These are phyloP conservation scores for Grigorovia transvaalensis DNA, from an alignment of 805 yeast genomes.

Conservation along the genomic window DNA sequence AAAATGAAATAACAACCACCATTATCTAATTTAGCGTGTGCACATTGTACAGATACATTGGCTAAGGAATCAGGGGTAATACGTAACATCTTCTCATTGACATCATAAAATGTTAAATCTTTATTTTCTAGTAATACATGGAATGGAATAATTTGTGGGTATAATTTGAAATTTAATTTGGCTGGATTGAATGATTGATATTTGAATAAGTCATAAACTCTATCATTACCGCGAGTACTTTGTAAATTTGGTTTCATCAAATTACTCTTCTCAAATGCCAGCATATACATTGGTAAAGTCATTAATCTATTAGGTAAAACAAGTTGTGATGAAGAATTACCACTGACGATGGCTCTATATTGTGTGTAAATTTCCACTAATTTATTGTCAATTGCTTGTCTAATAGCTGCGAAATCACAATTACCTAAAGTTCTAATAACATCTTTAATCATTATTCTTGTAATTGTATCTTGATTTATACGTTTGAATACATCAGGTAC, in stretches of 20 bases:
- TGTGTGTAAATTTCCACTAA: conserved; percentile 47
- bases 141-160: conserved; percentile 70
- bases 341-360: conserved; percentile 41
- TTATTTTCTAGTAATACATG: conserved; percentile 47
- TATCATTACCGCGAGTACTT: conserved; percentile 46
- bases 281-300: conserved; percentile 54
- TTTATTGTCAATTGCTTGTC: conserved; percentile 43
- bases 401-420: conserved; percentile 38
- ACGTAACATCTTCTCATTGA: conserved; percentile 33
- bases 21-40: conserved; percentile 33
- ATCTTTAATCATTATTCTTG: conserved; percentile 45
- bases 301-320: conserved; percentile 74
- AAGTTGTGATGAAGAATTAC: conserved; percentile 38
- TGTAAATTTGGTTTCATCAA: conserved; percentile 38
- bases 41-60: conserved; percentile 32
- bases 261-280: conserved; percentile 59
- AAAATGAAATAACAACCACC: conserved; percentile 76
- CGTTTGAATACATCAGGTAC: conserved; percentile 65
- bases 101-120: conserved; percentile 42
- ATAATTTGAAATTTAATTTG: conserved; percentile 51
- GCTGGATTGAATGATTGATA: conserved; percentile 41
- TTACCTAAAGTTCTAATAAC: conserved; percentile 31
- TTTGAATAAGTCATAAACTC: conserved; percentile 40
- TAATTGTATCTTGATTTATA: conserved; percentile 63
- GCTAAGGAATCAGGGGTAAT: conserved; percentile 34